Conservation (phyloP, 495 filamentous ascomycete genomes). For the Aspergillus leporis region DNA sequence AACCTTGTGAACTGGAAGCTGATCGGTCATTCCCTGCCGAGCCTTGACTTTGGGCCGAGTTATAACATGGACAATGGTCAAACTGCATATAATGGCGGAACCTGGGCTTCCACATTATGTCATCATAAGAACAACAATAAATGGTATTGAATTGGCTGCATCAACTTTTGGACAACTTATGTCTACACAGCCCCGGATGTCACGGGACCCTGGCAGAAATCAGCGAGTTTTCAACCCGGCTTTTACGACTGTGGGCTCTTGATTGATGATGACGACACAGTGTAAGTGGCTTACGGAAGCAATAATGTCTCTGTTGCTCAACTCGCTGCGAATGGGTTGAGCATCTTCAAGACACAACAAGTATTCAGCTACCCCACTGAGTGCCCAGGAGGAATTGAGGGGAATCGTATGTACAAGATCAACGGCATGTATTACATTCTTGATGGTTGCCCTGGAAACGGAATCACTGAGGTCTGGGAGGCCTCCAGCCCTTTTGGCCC, state of each 20-base stretch:
- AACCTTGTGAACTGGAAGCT: slow-evolving; percentile 59
- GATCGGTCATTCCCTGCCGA: slow-evolving; percentile 53
- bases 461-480: slow-evolving; percentile 38
- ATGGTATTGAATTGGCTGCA: slow-evolving; percentile 61
- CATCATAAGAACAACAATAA: slow-evolving; percentile 44
- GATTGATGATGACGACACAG: slow-evolving; percentile 54
- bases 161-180: slow-evolving; percentile 47
- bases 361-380: slow-evolving; percentile 37
- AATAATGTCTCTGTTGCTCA: slow-evolving; percentile 51
- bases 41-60: slow-evolving; percentile 44
- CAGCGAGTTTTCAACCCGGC: slow-evolving; percentile 39
- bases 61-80: slow-evolving; percentile 47
- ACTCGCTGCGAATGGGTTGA: slow-evolving; percentile 45
- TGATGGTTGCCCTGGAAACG: slow-evolving; percentile 42
- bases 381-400: slow-evolving; percentile 45
- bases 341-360: slow-evolving; percentile 39
- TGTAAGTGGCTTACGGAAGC: slow-evolving; percentile 57
- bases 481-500: slow-evolving; percentile 46
- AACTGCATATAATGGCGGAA: slow-evolving; percentile 50
- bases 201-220: slow-evolving; percentile 41
- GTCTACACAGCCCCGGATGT: slow-evolving; percentile 45
- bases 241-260: slow-evolving; percentile 60
- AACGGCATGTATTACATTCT: slow-evolving; percentile 57
- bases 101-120: slow-evolving; percentile 55
- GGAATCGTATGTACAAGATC: slow-evolving; percentile 55